phyloP scores from a whole-genome alignment of 805 yeast species.

The Ogataea thermomethanolica region DNA sequence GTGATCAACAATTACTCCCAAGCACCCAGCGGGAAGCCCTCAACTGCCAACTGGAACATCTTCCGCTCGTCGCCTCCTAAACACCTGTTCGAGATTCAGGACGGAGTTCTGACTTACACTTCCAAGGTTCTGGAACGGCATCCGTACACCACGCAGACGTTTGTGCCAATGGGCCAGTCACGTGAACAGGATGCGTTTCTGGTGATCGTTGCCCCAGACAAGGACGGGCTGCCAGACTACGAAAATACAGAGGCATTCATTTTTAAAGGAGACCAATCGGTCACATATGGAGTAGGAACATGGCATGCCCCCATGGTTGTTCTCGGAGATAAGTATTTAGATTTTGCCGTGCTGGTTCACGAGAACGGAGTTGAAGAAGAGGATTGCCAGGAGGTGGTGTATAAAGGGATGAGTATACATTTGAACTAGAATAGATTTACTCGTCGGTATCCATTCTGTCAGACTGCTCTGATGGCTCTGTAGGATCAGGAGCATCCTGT shows the following conservation, averaged over 20 bases:
- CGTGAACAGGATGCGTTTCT: constrained; percentile 53
- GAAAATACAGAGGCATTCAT: constrained; percentile 59
- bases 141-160: constrained; percentile 85
- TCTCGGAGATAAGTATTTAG: constrained; percentile 49
- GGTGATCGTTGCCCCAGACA: constrained; percentile 73
- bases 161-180: constrained; percentile 79
- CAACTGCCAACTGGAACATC: constrained; percentile 74
- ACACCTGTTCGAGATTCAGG: constrained; percentile 42
- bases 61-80: constrained; percentile 77
- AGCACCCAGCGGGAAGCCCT: constrained; percentile 44
- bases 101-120: constrained; percentile 34
- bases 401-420: constrained; percentile 43
- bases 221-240: constrained; percentile 57
- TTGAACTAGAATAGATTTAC: constrained; percentile 2
- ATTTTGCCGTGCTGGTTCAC: constrained; percentile 84
- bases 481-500: constrained; percentile 12
- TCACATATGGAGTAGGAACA: constrained; percentile 77
- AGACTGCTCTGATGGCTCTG: constrained; percentile 1
- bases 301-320: constrained; percentile 99
- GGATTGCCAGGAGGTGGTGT: constrained; percentile 78
- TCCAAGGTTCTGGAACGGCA: constrained; percentile 83
- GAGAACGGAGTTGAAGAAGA: constrained; percentile 78
- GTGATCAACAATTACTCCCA: constrained; percentile 47
- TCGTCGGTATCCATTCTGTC: constrained; percentile 38
- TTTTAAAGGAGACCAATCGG: constrained; percentile 81